Evolutionary conservation across 768 basidiomycete genomes (phyloP).

Genomic region (Leccinum disarticulatum): DNA sequence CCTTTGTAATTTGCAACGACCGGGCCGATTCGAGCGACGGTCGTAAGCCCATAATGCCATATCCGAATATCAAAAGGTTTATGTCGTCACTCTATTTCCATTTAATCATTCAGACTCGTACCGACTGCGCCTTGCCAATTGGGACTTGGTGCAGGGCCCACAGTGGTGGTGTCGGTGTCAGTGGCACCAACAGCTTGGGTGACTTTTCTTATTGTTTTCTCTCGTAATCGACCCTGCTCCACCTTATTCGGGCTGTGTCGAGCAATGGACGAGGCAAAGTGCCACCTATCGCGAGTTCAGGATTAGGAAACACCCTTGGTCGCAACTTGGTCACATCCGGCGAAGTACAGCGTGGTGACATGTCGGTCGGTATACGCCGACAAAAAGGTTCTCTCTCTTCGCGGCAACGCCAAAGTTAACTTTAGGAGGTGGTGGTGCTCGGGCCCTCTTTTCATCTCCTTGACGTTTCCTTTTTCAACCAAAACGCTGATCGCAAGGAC

Average conservation of each 20-base stretch:
- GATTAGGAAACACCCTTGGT: not conserved
- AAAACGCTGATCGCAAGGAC: not conserved
- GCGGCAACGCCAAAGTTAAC: not conserved
- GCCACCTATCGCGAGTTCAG: not conserved
- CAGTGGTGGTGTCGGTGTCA: not conserved
- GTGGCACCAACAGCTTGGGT: not conserved
- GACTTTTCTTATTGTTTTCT: not conserved
- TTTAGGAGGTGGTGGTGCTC: not conserved
- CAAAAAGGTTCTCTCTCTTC: conserved; percentile 7
- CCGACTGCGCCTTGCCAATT: not conserved
- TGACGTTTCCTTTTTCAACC: conserved; percentile 13
- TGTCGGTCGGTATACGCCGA: not conserved
- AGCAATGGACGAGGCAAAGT: not conserved
- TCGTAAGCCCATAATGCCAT: not conserved
- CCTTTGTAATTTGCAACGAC: not conserved
- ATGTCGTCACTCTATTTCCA: not conserved
- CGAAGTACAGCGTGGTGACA: not conserved
- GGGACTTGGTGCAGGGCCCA: not conserved
- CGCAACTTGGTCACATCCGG: not conserved
- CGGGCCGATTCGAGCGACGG: not conserved
- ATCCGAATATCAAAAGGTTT: not conserved
- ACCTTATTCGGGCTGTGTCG: not conserved
- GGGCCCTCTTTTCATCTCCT: not conserved
- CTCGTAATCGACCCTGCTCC: not conserved
- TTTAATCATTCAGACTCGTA: not conserved